Evolutionary conservation across 768 basidiomycete species (phyloP).

Genomic region (Tylopilus plumbeoviolaceoides): DNA sequence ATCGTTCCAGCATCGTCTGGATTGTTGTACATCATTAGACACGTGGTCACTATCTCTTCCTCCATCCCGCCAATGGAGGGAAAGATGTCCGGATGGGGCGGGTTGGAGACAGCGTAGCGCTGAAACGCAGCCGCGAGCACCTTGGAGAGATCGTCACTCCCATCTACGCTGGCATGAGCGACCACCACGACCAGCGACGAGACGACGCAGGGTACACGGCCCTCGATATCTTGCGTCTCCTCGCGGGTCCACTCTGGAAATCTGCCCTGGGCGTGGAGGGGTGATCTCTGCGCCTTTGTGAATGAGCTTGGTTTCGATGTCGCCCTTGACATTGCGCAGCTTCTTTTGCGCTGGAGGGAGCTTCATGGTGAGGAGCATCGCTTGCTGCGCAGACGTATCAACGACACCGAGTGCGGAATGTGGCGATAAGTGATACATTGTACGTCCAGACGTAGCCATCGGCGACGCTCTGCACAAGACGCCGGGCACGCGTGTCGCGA

Average conservation of each 20-base stretch:
- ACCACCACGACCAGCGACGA: neutral
- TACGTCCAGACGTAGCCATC: constrained; percentile 30
- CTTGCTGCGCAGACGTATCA: too few species aligned
- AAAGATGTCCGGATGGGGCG: too few species aligned
- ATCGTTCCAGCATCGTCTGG: constrained; percentile 86
- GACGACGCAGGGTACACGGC: constrained; percentile 68
- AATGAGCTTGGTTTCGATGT: constrained; percentile 66
- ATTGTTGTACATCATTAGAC: constrained; percentile 78
- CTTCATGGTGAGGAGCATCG: constrained; percentile 57
- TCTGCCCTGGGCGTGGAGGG: constrained; percentile 61
- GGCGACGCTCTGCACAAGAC: constrained; percentile 23
- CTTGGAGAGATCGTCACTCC: too few species aligned
- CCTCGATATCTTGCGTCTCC: constrained; percentile 84
- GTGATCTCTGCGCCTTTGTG: constrained; percentile 59
- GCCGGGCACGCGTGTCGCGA: constrained; percentile 37
- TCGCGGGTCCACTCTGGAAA: constrained; percentile 67
- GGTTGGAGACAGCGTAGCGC: too few species aligned
- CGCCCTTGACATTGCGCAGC: constrained; percentile 60
- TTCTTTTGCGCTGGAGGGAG: constrained; percentile 58
- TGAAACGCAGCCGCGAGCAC: too few species aligned
- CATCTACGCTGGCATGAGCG: too few species aligned
- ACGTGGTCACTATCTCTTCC: constrained; percentile 89
- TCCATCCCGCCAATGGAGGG: constrained; percentile 99
- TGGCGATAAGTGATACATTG: constrained; percentile 13
- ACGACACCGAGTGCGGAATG: neutral